phyloP scores from a whole-genome alignment of 441 rosid genomes.

The Populus hybrid region DNA sequence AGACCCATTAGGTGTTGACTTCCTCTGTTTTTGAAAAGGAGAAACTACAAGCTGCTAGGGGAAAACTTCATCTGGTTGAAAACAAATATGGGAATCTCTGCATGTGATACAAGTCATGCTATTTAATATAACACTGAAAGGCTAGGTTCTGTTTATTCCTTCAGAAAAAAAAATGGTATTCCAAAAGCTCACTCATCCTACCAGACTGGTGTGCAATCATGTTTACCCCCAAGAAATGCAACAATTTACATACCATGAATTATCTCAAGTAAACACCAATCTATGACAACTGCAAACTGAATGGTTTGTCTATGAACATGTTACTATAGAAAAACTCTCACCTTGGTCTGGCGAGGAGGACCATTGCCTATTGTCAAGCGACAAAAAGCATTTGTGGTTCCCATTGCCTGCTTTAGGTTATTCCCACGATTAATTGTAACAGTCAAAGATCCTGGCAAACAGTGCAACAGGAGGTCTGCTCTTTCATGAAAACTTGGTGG shows the following conservation, averaged over 20 bases:
- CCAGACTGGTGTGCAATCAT: neutral
- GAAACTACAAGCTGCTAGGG: neutral
- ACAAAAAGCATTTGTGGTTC: constrained; percentile 83
- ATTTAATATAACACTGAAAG: neutral
- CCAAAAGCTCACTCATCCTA: neutral
- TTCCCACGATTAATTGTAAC: constrained; percentile 80
- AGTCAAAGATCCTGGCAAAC: constrained; percentile 84
- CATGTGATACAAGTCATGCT: neutral
- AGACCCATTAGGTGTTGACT: neutral
- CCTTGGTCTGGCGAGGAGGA: constrained; percentile 84
- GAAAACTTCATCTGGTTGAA: neutral
- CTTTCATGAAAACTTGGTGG: constrained; percentile 76
- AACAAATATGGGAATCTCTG: neutral
- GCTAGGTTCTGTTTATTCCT: neutral
- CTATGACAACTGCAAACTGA: neutral
- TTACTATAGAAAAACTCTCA: constrained; percentile 21
- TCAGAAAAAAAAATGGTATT: neutral
- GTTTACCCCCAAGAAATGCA: neutral
- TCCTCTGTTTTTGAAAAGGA: neutral
- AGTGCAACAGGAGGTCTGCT: constrained; percentile 72
- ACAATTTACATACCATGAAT: neutral
- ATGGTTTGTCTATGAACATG: neutral
- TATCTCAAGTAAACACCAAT: neutral
- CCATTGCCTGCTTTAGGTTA: constrained; percentile 76
- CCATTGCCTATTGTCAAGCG: constrained; percentile 69